Evolutionary conservation across 176 grass and related monocot genomes (phyloP).

Genomic region (Aegilops tauschii): DNA sequence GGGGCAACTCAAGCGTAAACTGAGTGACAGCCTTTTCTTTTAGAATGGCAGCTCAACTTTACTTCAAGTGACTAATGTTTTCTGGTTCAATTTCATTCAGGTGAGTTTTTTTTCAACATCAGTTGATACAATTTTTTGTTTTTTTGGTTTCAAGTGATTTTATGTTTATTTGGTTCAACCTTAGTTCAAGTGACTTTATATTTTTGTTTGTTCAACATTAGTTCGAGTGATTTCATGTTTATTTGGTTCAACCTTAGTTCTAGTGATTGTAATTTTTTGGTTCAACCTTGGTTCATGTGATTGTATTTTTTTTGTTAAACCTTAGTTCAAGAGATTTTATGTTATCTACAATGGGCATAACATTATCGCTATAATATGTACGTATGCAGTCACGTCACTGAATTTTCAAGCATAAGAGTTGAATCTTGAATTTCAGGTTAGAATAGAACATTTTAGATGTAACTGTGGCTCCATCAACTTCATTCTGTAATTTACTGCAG

Average conservation of each 20-base stretch:
- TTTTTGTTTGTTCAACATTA: not conserved
- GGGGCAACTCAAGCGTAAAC: not conserved
- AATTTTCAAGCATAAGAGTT: not conserved
- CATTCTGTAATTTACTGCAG: not conserved
- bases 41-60: not conserved
- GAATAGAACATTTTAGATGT: not conserved
- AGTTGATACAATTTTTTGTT: not conserved
- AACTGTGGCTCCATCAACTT: not conserved
- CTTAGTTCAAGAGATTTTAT: not conserved
- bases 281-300: not conserved
- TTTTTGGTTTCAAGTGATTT: not conserved
- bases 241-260: constrained; percentile 3
- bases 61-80: not conserved
- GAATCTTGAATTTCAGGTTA: constrained; percentile 3
- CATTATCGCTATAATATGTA: not conserved
- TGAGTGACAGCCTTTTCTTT: not conserved
- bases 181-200: not conserved
- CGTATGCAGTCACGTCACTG: not conserved
- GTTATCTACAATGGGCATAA: not conserved
- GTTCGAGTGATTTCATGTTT: not conserved
- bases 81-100: not conserved
- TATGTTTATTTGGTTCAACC: not conserved
- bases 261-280: not conserved
- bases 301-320: no score
- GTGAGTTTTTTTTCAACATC: not conserved